Conservation (phyloP, 441 rosid genomes). For the Croton laevigatus region DNA sequence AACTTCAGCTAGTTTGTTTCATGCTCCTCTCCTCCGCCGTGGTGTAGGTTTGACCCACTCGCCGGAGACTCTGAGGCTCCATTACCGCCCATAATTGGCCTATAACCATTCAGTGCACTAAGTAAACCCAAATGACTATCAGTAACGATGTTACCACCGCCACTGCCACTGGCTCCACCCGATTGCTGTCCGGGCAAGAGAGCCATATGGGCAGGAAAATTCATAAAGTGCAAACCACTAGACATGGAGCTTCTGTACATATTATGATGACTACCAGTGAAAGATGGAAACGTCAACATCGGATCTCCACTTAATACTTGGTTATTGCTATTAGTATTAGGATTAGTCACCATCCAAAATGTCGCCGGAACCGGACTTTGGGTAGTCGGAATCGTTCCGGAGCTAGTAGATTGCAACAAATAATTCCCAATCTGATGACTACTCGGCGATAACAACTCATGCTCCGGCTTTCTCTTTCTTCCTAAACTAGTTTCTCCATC, state of each 20-base stretch:
- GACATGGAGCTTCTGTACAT: conserved; percentile 40
- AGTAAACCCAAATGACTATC: conserved; percentile 61
- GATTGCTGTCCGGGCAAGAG: conserved; percentile 64
- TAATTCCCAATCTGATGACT: conserved; percentile 48
- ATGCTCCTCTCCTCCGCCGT: conserved; percentile 45
- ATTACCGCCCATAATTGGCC: conserved; percentile 39
- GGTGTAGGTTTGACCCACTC: conserved; percentile 43
- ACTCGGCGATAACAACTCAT: conserved; percentile 29
- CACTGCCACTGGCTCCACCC: conserved; percentile 22
- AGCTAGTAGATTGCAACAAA: conserved; percentile 48
- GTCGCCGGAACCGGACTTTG: conserved; percentile 56
- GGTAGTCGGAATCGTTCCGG: conserved; percentile 53
- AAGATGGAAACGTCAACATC: conserved; percentile 48
- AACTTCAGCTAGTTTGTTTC: conserved; percentile 30
- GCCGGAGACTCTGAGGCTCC: conserved; percentile 35
- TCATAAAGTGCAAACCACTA: conserved; percentile 73
- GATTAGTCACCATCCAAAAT: conserved; percentile 59
- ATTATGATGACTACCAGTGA: conserved; percentile 24
- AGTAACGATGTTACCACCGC: conserved; percentile 16
- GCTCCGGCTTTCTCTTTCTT: conserved; percentile 35
- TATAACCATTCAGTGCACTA: conserved; percentile 59
- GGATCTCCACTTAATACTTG: conserved; percentile 41
- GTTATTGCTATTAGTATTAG: conserved; percentile 10
- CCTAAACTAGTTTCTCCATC: conserved; percentile 26
- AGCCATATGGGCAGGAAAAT: conserved; percentile 67